Evolutionary conservation across 2,329 filamentous ascomycete species (phyloP), one percentile per base, ranked within the genome.

Genomic region (Gyromitra esculenta): DNA sequence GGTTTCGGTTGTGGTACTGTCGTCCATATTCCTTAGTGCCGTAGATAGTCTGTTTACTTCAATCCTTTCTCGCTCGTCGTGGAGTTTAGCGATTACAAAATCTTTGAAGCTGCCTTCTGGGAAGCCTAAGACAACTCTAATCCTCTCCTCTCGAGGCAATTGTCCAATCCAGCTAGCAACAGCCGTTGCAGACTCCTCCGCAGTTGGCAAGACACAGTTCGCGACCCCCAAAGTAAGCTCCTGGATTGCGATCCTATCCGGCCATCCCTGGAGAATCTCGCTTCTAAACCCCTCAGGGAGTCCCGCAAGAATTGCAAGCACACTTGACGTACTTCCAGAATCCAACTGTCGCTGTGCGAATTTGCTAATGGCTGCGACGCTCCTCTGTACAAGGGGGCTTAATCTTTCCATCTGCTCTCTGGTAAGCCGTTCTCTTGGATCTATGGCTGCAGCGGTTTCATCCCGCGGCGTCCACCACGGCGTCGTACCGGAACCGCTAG

Each of bases 261-360:
- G 75, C 77, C 75, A 78, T 13, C 77, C 75, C 13, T 71, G 65
- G n/a, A 77, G 45, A 43, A 78, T 45, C 43, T 75, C 75, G 18
- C 62, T 35, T 25, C 66, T 67, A 6, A 66, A 64, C 31, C 70
- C 57, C 41, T 69, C 64, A 13, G 77, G 77, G 11, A 78, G 48
- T 2, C 75, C 77, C 15, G 56, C 45, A 31, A 78, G 77, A 15
- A 66, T 59, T 41, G 54, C 71, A n/a, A 65, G 43, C 37, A 65
- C 71, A 8, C 11, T 31, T 35, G 8, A 15, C 5, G 18, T 15
- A 56, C 66, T 56, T 41, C 57, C 74, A 9, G 21, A 37, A 15
- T 75, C 69, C 1, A 76, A 25, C 37, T 60, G 56, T 39, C 25
- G 63, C 43, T 78, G 76, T 41, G 76, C 54, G 45, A 65, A 59